A percentile compares a stretch with the other conserved stretches of the same genome.
These are phyloP conservation scores for Trichocladium antarcticum DNA, from an alignment of 495 filamentous ascomycete species.

Conservation along the genomic window DNA sequence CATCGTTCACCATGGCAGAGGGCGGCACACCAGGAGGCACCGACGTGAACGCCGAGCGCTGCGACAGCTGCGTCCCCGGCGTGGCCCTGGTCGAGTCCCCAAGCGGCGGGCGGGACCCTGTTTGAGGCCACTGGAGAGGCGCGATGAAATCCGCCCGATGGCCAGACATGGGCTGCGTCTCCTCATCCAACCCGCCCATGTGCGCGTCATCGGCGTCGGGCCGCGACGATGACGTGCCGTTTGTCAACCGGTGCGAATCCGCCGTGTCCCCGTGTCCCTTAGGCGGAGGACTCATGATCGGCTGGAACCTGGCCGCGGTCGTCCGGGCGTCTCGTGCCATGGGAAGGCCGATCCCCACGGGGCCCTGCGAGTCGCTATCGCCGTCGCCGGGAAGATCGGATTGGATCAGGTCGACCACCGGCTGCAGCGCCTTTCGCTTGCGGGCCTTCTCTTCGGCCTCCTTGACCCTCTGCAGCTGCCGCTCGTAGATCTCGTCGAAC, in stretches of 20 bases:
- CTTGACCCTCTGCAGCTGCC: conserved; percentile 60
- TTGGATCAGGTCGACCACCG: conserved; percentile 29
- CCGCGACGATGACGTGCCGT: conserved; percentile 52
- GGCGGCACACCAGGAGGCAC: conserved; percentile 67
- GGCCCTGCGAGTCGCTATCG: conserved; percentile 39
- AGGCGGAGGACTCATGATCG: conserved; percentile 38
- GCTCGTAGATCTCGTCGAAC: conserved; percentile 50
- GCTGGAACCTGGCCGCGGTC: conserved; percentile 33
- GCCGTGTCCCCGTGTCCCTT: conserved; percentile 41
- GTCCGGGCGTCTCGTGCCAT: conserved; percentile 38
- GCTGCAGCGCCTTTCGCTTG: conserved; percentile 41
- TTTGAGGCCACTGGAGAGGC: conserved; percentile 18
- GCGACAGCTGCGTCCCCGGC: conserved; percentile 43
- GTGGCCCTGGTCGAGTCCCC: conserved; percentile 26
- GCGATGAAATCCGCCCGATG: conserved; percentile 27
- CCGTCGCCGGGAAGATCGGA: conserved; percentile 25
- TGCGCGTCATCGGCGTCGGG: conserved; percentile 42
- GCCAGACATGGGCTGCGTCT: conserved; percentile 31
- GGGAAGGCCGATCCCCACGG: conserved; percentile 49
- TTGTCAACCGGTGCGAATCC: conserved; percentile 44
- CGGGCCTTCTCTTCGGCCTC: conserved; percentile 50
- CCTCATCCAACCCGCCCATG: conserved; percentile 51
- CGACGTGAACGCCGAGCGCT: conserved; percentile 61
- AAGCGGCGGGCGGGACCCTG: conserved; percentile 9
- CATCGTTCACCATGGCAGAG: conserved; percentile 67